Conservation (phyloP, 2,329 filamentous ascomycete species). For the Nemania diffusa region DNA sequence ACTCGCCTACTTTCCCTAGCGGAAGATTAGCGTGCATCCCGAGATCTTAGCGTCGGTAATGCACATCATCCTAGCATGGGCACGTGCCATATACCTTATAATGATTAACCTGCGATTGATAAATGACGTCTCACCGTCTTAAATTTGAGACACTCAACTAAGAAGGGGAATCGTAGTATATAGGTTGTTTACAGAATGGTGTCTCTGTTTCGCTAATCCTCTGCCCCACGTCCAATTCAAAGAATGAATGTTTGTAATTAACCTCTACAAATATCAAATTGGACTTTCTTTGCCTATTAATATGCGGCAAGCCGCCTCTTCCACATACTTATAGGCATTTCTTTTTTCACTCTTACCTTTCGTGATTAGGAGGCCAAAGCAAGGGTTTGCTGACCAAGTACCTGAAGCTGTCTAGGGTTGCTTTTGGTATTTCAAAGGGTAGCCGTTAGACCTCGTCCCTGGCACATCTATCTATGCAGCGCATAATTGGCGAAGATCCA, state of each 20-base stretch:
- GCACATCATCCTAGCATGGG: slow-evolving; percentile 34
- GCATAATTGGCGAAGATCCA: too few species aligned
- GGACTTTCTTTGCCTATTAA: too few species aligned
- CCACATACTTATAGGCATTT: too few species aligned
- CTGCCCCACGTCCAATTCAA: background rate
- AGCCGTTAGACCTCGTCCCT: too few species aligned
- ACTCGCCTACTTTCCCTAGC: background rate
- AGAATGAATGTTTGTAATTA: background rate
- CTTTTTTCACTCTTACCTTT: too few species aligned
- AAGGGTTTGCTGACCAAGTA: too few species aligned
- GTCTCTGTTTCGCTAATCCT: background rate
- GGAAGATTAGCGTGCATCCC: slow-evolving; percentile 27
- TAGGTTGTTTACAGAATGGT: background rate
- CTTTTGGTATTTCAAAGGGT: too few species aligned
- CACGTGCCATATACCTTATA: slow-evolving; percentile 31
- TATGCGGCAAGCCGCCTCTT: too few species aligned
- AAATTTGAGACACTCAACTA: background rate
- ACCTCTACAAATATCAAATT: too few species aligned
- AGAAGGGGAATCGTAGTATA: background rate
- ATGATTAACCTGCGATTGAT: slow-evolving; percentile 7
- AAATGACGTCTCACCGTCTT: slow-evolving; percentile 4
- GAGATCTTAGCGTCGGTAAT: slow-evolving; percentile 39
- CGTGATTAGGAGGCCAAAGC: too few species aligned
- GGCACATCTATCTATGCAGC: too few species aligned
- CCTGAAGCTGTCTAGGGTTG: too few species aligned